Conservation (phyloP, 2,329 filamentous ascomycete species). For the Microdochium trichocladiopsis region DNA sequence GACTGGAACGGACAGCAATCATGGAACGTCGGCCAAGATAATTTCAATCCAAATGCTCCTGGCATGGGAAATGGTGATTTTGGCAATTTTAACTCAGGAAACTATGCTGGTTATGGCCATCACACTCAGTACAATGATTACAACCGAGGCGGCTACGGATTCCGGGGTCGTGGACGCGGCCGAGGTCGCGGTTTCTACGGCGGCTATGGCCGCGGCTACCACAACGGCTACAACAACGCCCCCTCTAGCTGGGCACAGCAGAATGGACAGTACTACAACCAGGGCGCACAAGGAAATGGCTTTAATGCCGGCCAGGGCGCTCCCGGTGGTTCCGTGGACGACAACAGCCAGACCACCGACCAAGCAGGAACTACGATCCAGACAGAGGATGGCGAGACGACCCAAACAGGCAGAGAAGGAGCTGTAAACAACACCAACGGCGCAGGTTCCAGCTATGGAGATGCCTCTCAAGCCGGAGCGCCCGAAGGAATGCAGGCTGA, state of each 20-base stretch:
- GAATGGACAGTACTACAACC: slow-evolving; percentile 11
- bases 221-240: slow-evolving; percentile 30
- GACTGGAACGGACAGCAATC: slow-evolving; percentile 76
- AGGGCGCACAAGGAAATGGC: neutral
- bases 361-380: neutral
- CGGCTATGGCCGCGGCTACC: slow-evolving; percentile 49
- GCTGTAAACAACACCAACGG: neutral
- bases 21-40: slow-evolving; percentile 83
- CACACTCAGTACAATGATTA: slow-evolving; percentile 74
- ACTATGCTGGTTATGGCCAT: slow-evolving; percentile 74
- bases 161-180: slow-evolving; percentile 57
- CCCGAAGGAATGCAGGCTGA: slow-evolving; percentile 15
- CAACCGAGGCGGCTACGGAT: slow-evolving; percentile 60
- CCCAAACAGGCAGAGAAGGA: neutral
- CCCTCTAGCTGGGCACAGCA: slow-evolving; percentile 17
- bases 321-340: neutral
- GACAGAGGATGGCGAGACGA: neutral
- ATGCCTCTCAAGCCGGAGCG: slow-evolving; percentile 5
- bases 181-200: slow-evolving; percentile 49
- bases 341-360: neutral
- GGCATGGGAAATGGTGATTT: slow-evolving; percentile 76
- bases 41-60: slow-evolving; percentile 81
- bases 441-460: slow-evolving; percentile 1
- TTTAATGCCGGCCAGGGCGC: neutral
- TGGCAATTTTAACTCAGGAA: slow-evolving; percentile 72